These are phyloP conservation scores for Oidiodendron maius DNA, from an alignment of 495 filamentous ascomycete species.

Conservation along the genomic window DNA sequence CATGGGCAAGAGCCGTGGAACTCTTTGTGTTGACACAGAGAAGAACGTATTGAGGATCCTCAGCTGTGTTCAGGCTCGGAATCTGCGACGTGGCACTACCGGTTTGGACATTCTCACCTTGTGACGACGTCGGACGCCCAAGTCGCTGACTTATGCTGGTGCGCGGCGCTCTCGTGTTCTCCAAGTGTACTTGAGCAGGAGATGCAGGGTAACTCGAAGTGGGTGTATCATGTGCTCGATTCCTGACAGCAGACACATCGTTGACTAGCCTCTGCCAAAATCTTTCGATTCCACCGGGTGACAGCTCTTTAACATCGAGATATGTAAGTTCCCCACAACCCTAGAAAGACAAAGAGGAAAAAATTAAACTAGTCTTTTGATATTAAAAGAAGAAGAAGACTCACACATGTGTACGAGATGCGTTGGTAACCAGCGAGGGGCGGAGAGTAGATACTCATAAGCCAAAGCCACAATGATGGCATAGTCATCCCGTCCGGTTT, in stretches of 20 bases:
- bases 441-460: constrained; percentile 1
- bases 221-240: neutral
- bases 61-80: too few species aligned
- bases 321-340: constrained; percentile 1
- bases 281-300: constrained; percentile 2
- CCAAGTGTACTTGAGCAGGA: neutral
- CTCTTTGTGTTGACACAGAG: constrained; percentile 3
- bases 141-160: neutral
- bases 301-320: constrained; percentile 1
- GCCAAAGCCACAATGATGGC: constrained; percentile 1
- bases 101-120: neutral
- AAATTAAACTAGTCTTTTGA: neutral
- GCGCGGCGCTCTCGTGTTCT: neutral
- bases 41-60: constrained; percentile 5
- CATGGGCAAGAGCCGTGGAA: neutral
- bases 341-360: too few species aligned
- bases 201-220: neutral
- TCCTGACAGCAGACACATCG: neutral
- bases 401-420: neutral
- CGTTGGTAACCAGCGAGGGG: constrained; percentile 1
- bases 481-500: neutral
- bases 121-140: neutral
- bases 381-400: neutral
- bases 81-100: neutral
- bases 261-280: neutral